These are phyloP conservation scores for Sporisorium reilianum DNA, from an alignment of 1,284 basidiomycete species.

Conservation along the genomic window DNA sequence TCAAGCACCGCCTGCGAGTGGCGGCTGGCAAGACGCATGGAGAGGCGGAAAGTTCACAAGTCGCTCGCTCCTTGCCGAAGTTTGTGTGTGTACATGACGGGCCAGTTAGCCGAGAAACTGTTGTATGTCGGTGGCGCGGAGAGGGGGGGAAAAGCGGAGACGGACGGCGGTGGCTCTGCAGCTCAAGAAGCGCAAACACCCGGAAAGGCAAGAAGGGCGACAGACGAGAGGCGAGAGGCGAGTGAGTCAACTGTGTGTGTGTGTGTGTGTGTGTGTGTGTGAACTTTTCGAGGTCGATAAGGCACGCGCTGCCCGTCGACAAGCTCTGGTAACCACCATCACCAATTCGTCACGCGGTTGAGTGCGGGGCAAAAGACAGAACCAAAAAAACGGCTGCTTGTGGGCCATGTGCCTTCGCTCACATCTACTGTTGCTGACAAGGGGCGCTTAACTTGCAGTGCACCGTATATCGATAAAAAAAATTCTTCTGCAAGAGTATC, in stretches of 20 bases:
- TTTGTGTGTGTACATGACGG: background rate
- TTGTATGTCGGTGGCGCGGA: conserved; percentile 3
- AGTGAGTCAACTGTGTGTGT: no score
- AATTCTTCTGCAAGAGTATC: no score
- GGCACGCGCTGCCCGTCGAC: background rate
- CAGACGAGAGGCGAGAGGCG: no score
- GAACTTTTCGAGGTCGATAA: conserved; percentile 1
- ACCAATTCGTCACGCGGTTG: no score
- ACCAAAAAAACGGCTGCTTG: background rate
- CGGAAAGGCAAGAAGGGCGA: background rate
- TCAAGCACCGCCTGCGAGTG: conserved; percentile 1
- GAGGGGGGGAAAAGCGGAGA: background rate
- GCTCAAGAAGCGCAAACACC: no score
- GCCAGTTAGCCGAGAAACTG: conserved; percentile 13
- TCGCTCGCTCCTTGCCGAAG: conserved; percentile 3
- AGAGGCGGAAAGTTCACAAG: background rate
- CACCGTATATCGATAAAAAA: background rate
- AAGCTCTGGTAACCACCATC: background rate
- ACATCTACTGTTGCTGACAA: no score
- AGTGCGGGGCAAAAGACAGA: background rate
- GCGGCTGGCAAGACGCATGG: background rate
- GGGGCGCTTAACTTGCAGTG: no score
- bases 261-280: no score
- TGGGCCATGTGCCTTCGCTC: background rate
- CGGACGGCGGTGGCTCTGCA: background rate